Percentiles rank a stretch among this genome's conserved stretches.
These are phyloP conservation scores for Mycosarcoma maydis DNA, from an alignment of 1,284 basidiomycete species.

Conservation along the genomic window DNA sequence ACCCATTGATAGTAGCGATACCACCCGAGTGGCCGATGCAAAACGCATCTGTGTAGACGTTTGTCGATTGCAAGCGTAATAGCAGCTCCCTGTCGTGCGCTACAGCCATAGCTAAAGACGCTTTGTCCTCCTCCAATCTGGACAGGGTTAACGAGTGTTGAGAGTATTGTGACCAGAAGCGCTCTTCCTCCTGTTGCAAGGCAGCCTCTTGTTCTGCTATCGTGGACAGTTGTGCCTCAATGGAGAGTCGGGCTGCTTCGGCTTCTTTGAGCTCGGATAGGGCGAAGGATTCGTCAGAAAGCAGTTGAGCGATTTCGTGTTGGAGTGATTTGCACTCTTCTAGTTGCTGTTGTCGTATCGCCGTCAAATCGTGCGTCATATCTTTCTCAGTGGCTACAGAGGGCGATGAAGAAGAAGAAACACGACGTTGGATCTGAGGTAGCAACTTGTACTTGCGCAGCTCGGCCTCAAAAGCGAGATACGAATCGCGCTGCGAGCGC, in stretches of 20 bases:
- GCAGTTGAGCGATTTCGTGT: conserved; percentile 37
- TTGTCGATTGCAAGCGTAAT: conserved; percentile 87
- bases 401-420: conserved; percentile 9
- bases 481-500: conserved; percentile 89
- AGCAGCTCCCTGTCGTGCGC: conserved; percentile 70
- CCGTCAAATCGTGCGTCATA: conserved; percentile 7
- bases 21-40: conserved; percentile 91
- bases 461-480: conserved; percentile 53
- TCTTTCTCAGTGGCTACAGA: conserved; percentile 4
- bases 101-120: conserved; percentile 76
- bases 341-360: conserved; percentile 4
- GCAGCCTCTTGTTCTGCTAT: conserved; percentile 79
- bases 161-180: conserved; percentile 86
- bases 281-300: conserved; percentile 23
- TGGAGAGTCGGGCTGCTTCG: conserved; percentile 66
- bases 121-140: conserved; percentile 76
- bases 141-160: conserved; percentile 75
- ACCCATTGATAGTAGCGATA: conserved; percentile 95
- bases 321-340: conserved; percentile 16
- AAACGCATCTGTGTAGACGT: conserved; percentile 98
- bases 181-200: conserved; percentile 80
- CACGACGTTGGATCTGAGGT: conserved; percentile 12
- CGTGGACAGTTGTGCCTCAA: conserved; percentile 77
- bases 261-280: conserved; percentile 48
- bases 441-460: conserved; percentile 42